Evolutionary conservation across 2,329 filamentous ascomycete species (phyloP).

Genomic region (Colletotrichum karsti): DNA sequence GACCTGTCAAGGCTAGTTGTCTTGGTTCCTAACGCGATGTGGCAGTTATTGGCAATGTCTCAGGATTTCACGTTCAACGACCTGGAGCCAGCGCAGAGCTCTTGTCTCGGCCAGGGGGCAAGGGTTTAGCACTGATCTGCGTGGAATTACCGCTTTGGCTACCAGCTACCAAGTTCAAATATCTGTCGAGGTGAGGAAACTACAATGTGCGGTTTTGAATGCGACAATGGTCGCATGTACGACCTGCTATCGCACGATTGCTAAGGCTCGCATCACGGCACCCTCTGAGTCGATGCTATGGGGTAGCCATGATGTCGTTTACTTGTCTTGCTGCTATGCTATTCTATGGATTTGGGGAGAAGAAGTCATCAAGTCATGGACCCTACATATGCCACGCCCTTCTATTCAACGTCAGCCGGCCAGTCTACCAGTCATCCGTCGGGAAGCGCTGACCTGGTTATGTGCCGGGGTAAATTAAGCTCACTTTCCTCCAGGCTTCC

Average conservation of each 20-base stretch:
- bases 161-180: background rate
- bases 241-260: background rate
- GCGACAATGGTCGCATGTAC: background rate
- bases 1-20: background rate
- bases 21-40: background rate
- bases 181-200: background rate
- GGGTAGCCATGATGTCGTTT: too few relatives aligned
- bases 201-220: background rate
- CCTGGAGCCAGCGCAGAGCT: background rate
- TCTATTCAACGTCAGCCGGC: too few relatives aligned
- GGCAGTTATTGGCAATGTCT: background rate
- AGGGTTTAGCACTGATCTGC: background rate
- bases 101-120: background rate
- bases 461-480: too few relatives aligned
- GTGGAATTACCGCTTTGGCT: background rate
- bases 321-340: too few relatives aligned
- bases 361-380: too few relatives aligned
- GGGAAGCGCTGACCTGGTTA: too few relatives aligned
- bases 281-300: too few relatives aligned
- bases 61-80: background rate
- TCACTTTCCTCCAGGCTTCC: background rate
- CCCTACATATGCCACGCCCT: too few relatives aligned
- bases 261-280: background rate
- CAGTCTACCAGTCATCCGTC: too few relatives aligned
- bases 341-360: too few relatives aligned